Evolutionary conservation across 2,329 filamentous ascomycete genomes (phyloP), one percentile per base, ranked within the genome.

Genomic region (Dothideomycetes sp.): DNA sequence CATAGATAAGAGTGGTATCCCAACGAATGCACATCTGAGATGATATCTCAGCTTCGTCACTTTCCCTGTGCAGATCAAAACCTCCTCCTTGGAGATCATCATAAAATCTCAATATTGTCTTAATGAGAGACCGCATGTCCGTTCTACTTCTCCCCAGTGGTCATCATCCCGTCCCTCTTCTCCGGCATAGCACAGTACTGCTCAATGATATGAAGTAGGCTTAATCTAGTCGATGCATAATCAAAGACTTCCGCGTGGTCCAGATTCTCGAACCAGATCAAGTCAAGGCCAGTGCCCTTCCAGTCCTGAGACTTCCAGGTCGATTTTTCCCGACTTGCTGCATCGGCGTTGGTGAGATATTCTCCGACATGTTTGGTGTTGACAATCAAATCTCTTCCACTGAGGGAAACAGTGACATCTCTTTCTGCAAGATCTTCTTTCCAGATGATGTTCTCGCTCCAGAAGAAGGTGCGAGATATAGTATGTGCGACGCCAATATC

Each of bases 371-470:
- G 65, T 15, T 63, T 54, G 0, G 75, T 75, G 50, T 82, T 68
- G 4, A 82, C 74, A 46, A 84, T 82, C 34, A 82, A 55, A 58
- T 84, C 80, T 38, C 66, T 62, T 7, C 71, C 74, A 5, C 72
- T 66, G 17, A 84, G 60, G 41, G 64, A 71, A 1, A 81, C 75
- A 0, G 73, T 76, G 9, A 77, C 69, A 14, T 58, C 45, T 34
- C 61, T 56, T 12, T 57, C 53, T 22, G 69, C 46, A 34, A 84
- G 55, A 45, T 82, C 76, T 35, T 83, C 75, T 48, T 74, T 76
- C 80, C 81, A 85, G 5, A 82, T 59, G 30, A 81, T 74, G 46
- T 80, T 83, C 48, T 84, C 70, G 18, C 67, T 67, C 81, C 81
- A 85, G 58, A 82, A 83, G 59, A 85, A 84, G 49, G 78, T 70